Evolutionary conservation across 805 yeast species (phyloP), one percentile per base, ranked within the genome.

Genomic region (Candida pini): DNA sequence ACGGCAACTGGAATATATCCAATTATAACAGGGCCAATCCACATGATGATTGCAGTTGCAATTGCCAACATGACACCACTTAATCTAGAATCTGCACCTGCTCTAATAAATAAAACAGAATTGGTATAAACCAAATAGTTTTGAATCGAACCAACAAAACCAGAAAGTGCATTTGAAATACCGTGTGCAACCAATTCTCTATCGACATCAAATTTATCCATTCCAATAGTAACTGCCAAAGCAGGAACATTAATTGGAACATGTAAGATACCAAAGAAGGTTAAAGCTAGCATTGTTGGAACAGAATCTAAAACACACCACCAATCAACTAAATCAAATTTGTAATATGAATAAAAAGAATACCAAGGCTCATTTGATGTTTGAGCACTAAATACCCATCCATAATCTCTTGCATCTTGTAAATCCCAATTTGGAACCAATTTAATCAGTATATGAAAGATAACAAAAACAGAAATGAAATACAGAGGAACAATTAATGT

Each of bases 161-260:
- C 98, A 31, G 95, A 81, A 6, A 92, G 48, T 9, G 82, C 78
- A 54, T 92, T 92, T 5, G 96, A 85, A 40, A 81, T 71, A 3
- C 98, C 98, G 60, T 92, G 98, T 1, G 97, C 97, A 21, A 90
- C 81, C 38, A 92, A 70, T 60, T 92, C 98, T 39, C 89, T 71
- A 58, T 92, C 95, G 26, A 92, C 95, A 54, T 89, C 95, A 45
- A 84, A 76, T 37, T 80, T 79, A 57, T 84, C 92, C 72, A 84
- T 81, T 3, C 86, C 85, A 1, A 86, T 73, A 5, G 95, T 82
- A 13, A 89, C 92, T 0, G 97, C 97, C 30, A 92, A 68, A 0
- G 98, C 97, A 1, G 98, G 98, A 10, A 92, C 97, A 55, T 92
- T 92, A 40, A 92, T 92, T 4, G 98, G 98, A 9, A 92, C 98